phyloP scores from a whole-genome alignment of 495 filamentous ascomycete genomes.

The Letharia columbiana region DNA sequence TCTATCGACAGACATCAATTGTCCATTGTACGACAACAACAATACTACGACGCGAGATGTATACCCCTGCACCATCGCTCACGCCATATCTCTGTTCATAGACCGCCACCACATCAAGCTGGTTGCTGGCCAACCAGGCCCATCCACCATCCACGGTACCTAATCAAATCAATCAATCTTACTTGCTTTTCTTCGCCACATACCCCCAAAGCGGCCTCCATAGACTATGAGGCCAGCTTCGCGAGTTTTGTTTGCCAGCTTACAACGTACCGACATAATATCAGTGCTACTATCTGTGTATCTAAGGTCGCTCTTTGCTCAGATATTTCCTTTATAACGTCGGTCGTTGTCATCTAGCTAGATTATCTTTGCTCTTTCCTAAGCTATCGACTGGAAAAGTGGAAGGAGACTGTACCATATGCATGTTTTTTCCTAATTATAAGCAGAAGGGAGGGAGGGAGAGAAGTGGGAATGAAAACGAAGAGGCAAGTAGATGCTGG shows the following conservation, averaged over 20 bases:
- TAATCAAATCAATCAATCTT: slow-evolving; percentile 11
- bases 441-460: neutral
- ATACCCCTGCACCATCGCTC: neutral
- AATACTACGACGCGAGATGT: neutral
- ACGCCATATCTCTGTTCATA: slow-evolving; percentile 7
- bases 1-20: neutral
- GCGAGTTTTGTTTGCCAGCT: slow-evolving; percentile 9
- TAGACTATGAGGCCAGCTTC: slow-evolving; percentile 19
- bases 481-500: neutral
- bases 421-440: neutral
- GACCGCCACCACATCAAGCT: slow-evolving; percentile 1
- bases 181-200: slow-evolving; percentile 19
- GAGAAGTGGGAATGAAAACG: neutral
- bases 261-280: slow-evolving; percentile 10
- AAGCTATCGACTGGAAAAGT: neutral
- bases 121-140: slow-evolving; percentile 16
- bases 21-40: neutral
- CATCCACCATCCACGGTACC: slow-evolving; percentile 1
- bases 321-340: slow-evolving; percentile 3
- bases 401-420: slow-evolving; percentile 9
- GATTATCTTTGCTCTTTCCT: neutral
- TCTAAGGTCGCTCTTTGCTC: slow-evolving; percentile 14
- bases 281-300: slow-evolving; percentile 13
- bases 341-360: slow-evolving; percentile 3
- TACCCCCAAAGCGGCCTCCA: slow-evolving; percentile 19